These are phyloP conservation scores for Neurospora sp. DNA, from an alignment of 495 filamentous ascomycete genomes.

Conservation along the genomic window DNA sequence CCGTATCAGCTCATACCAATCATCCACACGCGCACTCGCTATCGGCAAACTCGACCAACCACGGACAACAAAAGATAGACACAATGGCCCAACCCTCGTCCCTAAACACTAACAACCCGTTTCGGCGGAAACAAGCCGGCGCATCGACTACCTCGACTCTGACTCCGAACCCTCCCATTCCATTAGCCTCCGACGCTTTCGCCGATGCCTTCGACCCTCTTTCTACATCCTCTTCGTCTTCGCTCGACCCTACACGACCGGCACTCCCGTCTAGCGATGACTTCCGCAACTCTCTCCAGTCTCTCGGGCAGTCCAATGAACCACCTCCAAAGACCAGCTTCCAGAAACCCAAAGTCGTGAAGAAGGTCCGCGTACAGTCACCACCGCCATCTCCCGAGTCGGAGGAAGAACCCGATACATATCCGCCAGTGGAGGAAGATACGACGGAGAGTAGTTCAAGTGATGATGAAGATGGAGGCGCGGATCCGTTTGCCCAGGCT, in stretches of 20 bases:
- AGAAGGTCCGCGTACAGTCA: constrained; percentile 47
- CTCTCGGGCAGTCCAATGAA: constrained; percentile 16
- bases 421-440: constrained; percentile 19
- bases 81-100: constrained; percentile 23
- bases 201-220: constrained; percentile 6
- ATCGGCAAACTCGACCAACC: background rate
- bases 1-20: background rate
- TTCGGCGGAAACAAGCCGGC: constrained; percentile 28
- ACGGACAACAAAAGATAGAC: background rate
- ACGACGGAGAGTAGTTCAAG: constrained; percentile 13
- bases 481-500: background rate
- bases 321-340: constrained; percentile 29
- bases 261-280: constrained; percentile 18
- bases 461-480: constrained; percentile 3
- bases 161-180: constrained; percentile 5
- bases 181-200: constrained; percentile 1
- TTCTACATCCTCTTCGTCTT: constrained; percentile 2
- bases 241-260: background rate
- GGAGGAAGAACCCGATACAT: constrained; percentile 21
- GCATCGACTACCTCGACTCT: constrained; percentile 5
- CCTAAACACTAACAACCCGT: constrained; percentile 38
- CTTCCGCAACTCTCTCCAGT: constrained; percentile 19
- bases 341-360: constrained; percentile 37
- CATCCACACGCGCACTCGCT: background rate
- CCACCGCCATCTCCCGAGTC: constrained; percentile 43